Percentiles rank a stretch among this genome's conserved stretches.
Evolutionary conservation across 441 rosid genomes (phyloP).

Genomic region (Daphne laureola): DNA sequence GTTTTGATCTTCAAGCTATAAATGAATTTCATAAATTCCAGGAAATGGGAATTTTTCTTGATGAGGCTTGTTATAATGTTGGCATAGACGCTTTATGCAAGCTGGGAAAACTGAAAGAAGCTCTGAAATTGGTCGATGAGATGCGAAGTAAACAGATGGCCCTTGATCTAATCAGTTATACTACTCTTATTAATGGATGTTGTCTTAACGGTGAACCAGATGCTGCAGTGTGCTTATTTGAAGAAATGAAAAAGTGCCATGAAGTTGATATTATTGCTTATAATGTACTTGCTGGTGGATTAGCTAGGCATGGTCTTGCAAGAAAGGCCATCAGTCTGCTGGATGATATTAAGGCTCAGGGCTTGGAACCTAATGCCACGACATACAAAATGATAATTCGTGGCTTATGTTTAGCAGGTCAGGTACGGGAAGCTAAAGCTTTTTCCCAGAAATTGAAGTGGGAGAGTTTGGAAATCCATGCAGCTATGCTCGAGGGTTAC

Average conservation of each 20-base stretch:
- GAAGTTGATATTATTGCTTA: conserved; percentile 49
- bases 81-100: conserved; percentile 52
- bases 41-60: conserved; percentile 36
- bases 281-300: conserved; percentile 45
- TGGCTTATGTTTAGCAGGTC: conserved; percentile 53
- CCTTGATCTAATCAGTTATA: conserved; percentile 54
- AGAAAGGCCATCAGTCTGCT: conserved; percentile 25
- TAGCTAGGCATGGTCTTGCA: conserved; percentile 43
- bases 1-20: conserved; percentile 31
- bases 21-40: conserved; percentile 32
- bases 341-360: conserved; percentile 27
- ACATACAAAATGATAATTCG: conserved; percentile 51
- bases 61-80: conserved; percentile 43
- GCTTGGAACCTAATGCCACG: conserved; percentile 34
- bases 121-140: conserved; percentile 35
- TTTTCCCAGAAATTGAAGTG: conserved; percentile 30
- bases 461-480: conserved; percentile 33
- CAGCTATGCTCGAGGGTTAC: conserved; percentile 58
- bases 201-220: conserved; percentile 37
- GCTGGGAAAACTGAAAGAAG: conserved; percentile 53
- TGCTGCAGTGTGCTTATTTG: conserved; percentile 38
- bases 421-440: conserved; percentile 48
- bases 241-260: conserved; percentile 43
- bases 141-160: conserved; percentile 45
- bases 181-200: conserved; percentile 59